Evolutionary conservation across 1,284 basidiomycete species (phyloP).

Genomic region (Microbotryum scabiosae): DNA sequence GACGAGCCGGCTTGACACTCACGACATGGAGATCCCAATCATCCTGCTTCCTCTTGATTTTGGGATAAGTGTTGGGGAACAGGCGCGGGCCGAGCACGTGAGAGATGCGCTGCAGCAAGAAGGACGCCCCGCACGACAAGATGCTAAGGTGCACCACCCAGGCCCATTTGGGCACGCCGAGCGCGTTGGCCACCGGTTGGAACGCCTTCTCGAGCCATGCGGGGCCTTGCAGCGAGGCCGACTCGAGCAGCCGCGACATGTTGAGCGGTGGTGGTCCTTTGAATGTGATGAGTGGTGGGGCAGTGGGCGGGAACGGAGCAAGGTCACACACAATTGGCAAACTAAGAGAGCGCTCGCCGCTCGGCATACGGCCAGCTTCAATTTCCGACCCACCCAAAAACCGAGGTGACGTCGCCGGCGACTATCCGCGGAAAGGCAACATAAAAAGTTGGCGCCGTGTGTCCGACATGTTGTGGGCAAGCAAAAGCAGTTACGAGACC

Average conservation of each 20-base stretch:
- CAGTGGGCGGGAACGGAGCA: too few species aligned
- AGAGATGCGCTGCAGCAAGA: conserved; percentile 36
- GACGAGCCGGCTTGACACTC: conserved; percentile 18
- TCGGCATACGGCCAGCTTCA: too few species aligned
- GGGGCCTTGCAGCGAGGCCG: conserved; percentile 3
- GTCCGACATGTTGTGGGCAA: too few species aligned
- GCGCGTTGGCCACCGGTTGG: conserved; percentile 27
- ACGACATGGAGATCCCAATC: conserved; percentile 42
- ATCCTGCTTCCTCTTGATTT: conserved; percentile 34
- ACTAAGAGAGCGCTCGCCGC: too few species aligned
- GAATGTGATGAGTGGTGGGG: too few species aligned
- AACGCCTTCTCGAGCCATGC: conserved; percentile 1
- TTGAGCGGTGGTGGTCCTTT: too few species aligned
- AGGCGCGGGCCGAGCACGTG: conserved; percentile 33
- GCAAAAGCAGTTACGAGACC: too few species aligned
- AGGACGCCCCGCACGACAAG: conserved; percentile 35
- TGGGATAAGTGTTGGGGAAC: conserved; percentile 36
- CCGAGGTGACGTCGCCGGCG: too few species aligned
- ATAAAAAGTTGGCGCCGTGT: too few species aligned
- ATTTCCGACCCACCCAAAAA: too few species aligned
- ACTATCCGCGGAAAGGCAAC: too few species aligned
- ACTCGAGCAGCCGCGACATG: conserved; percentile 19
- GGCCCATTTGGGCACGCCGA: conserved; percentile 35
- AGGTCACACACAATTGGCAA: too few species aligned
- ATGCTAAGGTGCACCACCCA: conserved; percentile 35